Evolutionary conservation across 2,329 filamentous ascomycete genomes (phyloP).

Genomic region (Coniochaeta sp.): DNA sequence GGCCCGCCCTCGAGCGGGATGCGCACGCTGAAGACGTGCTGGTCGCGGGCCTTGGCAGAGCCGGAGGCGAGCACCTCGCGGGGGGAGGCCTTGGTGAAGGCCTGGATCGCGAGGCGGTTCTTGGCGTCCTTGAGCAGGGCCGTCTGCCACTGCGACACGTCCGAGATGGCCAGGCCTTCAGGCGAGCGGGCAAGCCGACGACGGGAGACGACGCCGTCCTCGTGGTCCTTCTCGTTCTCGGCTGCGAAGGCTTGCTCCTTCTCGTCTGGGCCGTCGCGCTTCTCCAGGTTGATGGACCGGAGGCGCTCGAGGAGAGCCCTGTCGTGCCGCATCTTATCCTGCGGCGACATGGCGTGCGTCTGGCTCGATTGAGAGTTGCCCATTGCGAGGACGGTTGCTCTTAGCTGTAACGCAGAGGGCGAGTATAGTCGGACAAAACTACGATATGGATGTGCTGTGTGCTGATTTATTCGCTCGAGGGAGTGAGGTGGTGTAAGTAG

Average conservation of each 20-base stretch:
- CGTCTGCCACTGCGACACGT: neutral
- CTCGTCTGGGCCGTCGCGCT: neutral
- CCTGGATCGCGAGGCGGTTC: conserved; percentile 57
- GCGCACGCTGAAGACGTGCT: conserved; percentile 75
- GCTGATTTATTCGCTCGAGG: too few relatives aligned
- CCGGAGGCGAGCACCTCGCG: conserved; percentile 58
- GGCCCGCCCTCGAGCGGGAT: conserved; percentile 77
- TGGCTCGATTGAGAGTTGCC: neutral
- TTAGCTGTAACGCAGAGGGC: too few relatives aligned
- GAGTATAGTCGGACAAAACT: too few relatives aligned
- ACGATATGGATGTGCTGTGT: too few relatives aligned
- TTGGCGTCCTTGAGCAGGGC: neutral
- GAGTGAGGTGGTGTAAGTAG: too few relatives aligned
- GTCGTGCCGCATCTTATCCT: neutral
- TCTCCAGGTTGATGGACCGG: neutral
- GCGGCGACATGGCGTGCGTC: neutral
- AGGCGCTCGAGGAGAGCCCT: neutral
- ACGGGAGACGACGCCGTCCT: too few relatives aligned
- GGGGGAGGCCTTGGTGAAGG: conserved; percentile 61
- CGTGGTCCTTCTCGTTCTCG: neutral
- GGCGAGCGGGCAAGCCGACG: too few relatives aligned
- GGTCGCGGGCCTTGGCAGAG: conserved; percentile 56
- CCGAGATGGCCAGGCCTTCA: neutral
- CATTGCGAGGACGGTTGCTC: neutral
- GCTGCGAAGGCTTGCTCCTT: neutral